These are phyloP conservation scores for Thuidium tamariscinum DNA, from an alignment of 225 moss, liverwort and hornwort species.

Conservation along the genomic window DNA sequence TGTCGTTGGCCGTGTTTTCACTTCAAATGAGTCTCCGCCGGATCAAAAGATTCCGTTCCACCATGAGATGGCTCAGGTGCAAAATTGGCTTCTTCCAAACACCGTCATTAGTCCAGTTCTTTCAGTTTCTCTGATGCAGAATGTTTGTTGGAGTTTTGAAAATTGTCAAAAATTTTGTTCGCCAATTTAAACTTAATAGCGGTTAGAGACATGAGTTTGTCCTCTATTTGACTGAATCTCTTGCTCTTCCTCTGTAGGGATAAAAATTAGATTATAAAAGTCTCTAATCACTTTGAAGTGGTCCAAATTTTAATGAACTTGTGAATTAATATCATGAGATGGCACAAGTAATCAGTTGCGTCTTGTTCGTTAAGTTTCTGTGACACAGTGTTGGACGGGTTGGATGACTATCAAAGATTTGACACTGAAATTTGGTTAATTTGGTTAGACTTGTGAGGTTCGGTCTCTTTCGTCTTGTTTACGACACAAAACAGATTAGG, in stretches of 20 bases:
- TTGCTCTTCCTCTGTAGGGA: neutral
- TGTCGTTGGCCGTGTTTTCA: constrained; percentile 88
- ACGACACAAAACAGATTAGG: neutral
- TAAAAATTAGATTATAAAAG: too few species aligned
- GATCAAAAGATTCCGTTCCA: constrained; percentile 97
- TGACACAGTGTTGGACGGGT: neutral
- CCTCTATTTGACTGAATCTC: neutral
- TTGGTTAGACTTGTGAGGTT: neutral
- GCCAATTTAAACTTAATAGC: neutral
- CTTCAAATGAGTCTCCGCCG: constrained; percentile 94
- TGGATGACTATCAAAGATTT: neutral
- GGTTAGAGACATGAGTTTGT: neutral
- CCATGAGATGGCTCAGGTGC: constrained; percentile 98
- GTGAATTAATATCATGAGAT: neutral
- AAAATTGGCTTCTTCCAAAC: neutral
- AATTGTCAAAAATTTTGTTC: neutral
- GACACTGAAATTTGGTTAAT: neutral
- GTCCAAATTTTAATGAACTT: neutral
- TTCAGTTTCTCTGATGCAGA: neutral
- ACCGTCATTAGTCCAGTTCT: neutral
- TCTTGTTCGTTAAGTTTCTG: neutral
- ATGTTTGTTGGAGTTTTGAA: neutral
- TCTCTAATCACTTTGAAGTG: too few species aligned
- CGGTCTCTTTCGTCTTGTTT: neutral
- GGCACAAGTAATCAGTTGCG: too few species aligned